Conservation (phyloP, 495 filamentous ascomycete genomes). For the Penicillium silybi region DNA sequence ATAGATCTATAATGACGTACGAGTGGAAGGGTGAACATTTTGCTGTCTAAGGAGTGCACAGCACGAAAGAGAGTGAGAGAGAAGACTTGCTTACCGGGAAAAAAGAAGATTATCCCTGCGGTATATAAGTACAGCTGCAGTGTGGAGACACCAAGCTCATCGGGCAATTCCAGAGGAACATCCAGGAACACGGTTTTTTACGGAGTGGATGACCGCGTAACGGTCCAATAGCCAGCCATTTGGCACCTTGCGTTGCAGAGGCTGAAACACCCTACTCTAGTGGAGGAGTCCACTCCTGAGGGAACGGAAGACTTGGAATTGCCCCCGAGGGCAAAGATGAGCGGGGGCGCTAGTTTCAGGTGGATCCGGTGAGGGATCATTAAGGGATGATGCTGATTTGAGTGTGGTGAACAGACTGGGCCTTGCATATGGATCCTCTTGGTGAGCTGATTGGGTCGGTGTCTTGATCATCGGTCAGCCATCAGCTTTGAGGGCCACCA, state of each 20-base stretch:
- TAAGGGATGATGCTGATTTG: not conserved
- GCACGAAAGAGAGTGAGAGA: conserved; percentile 15
- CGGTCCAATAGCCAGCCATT: not conserved
- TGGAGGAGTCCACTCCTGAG: not conserved
- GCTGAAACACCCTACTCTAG: conserved; percentile 5
- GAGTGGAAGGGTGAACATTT: conserved; percentile 27
- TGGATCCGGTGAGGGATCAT: not conserved
- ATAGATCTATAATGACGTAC: conserved; percentile 6
- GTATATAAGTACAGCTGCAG: conserved; percentile 1
- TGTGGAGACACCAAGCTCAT: conserved; percentile 2
- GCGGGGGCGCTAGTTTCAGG: conserved; percentile 6
- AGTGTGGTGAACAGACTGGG: not conserved
- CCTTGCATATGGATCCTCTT: not conserved
- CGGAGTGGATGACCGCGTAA: not conserved
- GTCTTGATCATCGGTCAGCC: not conserved
- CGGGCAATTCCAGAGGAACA: not conserved
- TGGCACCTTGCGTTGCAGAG: conserved; percentile 11
- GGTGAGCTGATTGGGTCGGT: not conserved
- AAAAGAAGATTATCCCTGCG: not conserved
- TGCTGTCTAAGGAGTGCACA: conserved; percentile 21
- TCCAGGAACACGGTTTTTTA: not conserved
- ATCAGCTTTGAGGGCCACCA: conserved; percentile 1
- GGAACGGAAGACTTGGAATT: not conserved
- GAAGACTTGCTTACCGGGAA: conserved; percentile 28
- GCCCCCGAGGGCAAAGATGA: conserved; percentile 1